Base-by-base conservation (phyloP, 805 yeast species). In the Cyberlindnera misumaiensis region DNA sequence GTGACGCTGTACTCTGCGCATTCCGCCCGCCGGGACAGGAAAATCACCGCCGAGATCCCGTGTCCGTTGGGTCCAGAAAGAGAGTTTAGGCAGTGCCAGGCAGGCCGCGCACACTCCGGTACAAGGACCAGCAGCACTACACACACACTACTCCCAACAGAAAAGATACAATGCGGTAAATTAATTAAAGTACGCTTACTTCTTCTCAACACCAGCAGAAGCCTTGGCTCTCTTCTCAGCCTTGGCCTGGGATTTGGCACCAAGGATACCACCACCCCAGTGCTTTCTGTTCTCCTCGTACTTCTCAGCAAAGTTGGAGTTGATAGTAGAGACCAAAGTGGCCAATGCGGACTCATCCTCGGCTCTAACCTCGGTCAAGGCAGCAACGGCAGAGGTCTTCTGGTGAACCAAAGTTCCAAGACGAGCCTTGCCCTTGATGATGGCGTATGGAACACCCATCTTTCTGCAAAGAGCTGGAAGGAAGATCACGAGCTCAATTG, bases 261-360 rank as follows among this genome's bases (percentile, higher is more conserved):
- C 96, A 79, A 93, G 75, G 70, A 87, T 65, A 79, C 98, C 98
- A 79, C 98, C 98, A 79, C 97, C 97, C 98, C 98, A 90, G 83
- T 87, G 95, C 75, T 86, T 88, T 80, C 94, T 90, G 66, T 77
- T 64, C 59, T 93, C 97, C 64, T 90, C 97, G 83, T 82, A 86
- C 73, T 87, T 86, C 66, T 85, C 95, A 59, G 71, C 68, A 73
- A 83, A 90, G 93, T 87, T 88, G 56, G 95, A 82, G 73, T 87
- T 80, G 70, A 90, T 78, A 62, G 97, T 83, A 43, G 96, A 83
- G 56, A 93, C 77, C 63, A 90, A 79, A 68, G 86, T 84, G 55
- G 97, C 89, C 61, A 90, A 81, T 63, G 85, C 88, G 64, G 96
- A 79, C 75, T 87, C 93, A 70, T 90, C 97, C 69, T 86, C 97